phyloP scores from a whole-genome alignment of 169 alveolate genomes.

The Cryptosporidium felis region DNA sequence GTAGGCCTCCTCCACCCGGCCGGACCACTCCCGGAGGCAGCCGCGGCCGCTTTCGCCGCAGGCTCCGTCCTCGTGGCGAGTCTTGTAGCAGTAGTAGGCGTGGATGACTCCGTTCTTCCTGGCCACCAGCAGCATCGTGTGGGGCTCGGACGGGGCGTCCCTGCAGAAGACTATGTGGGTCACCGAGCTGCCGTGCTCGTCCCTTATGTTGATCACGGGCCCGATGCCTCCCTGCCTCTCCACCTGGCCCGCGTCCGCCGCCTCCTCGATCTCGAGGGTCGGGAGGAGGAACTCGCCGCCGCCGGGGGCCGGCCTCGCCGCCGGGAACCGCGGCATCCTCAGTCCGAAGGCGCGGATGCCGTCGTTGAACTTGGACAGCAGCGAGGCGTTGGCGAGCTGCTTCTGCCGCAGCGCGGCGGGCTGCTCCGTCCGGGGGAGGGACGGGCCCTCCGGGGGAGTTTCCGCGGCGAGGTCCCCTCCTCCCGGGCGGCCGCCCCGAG shows the following conservation, averaged over 20 bases:
- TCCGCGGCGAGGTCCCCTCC: no score
- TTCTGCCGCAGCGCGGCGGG: not conserved
- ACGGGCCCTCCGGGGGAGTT: no score
- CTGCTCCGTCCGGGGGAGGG: not conserved
- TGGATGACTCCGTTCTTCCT: conserved; percentile 83
- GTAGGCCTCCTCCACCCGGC: conserved; percentile 75
- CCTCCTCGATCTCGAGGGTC: conserved; percentile 13
- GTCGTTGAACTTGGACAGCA: conserved; percentile 57
- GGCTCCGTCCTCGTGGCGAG: conserved; percentile 62
- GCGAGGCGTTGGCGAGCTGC: conserved; percentile 16
- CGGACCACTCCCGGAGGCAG: conserved; percentile 73
- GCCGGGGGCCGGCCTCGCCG: not conserved
- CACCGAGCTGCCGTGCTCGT: conserved; percentile 77
- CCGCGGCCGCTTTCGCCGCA: conserved; percentile 60
- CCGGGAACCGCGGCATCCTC: conserved; percentile 20
- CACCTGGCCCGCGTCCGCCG: not conserved
- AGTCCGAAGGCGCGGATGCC: conserved; percentile 64
- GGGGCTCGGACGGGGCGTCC: conserved; percentile 78
- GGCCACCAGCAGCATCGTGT: conserved; percentile 84
- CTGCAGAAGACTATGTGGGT: conserved; percentile 83
- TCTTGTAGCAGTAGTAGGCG: conserved; percentile 77
- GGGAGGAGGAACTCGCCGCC: conserved; percentile 21
- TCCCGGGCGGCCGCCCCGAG: no score
- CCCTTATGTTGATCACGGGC: conserved; percentile 59
- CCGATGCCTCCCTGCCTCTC: conserved; percentile 39